These are phyloP conservation scores for Paramecium caudatum DNA, from an alignment of 73 alveolate species.

Conservation along the genomic window DNA sequence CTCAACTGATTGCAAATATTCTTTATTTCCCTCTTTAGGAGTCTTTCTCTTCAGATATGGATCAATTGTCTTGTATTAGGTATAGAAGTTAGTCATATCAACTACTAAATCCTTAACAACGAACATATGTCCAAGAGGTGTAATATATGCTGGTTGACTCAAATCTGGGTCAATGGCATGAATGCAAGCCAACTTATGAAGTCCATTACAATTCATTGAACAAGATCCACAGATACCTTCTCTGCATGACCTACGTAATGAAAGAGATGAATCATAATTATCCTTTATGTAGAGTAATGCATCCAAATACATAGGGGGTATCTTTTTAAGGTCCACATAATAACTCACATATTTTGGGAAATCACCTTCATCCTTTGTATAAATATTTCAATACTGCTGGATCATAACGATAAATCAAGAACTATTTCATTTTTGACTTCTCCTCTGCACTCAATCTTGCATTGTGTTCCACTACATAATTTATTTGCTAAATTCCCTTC, in stretches of 20 bases:
- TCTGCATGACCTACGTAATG: constrained; percentile 96
- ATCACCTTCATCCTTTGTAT: constrained; percentile 66
- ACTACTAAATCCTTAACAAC: constrained; percentile 96
- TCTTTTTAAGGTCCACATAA: constrained; percentile 87
- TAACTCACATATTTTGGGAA: constrained; percentile 87
- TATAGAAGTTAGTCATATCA: constrained; percentile 97
- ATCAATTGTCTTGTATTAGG: constrained; percentile 96
- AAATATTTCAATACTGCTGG: constrained; percentile 74
- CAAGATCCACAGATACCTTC: constrained; percentile 99
- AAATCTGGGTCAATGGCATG: constrained; percentile 82
- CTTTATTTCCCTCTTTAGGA: constrained; percentile 91
- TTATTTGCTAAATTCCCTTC: constrained; percentile 73
- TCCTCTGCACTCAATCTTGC: constrained; percentile 71
- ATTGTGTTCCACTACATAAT: constrained; percentile 78
- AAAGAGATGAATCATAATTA: constrained; percentile 94
- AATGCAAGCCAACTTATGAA: constrained; percentile 95
- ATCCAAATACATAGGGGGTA: constrained; percentile 96
- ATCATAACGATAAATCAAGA: constrained; percentile 77
- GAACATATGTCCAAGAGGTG: constrained; percentile 95
- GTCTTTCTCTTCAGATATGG: constrained; percentile 97
- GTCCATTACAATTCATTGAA: constrained; percentile 97
- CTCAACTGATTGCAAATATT: constrained; percentile 92
- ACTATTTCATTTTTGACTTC: constrained; percentile 71
- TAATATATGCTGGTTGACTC: constrained; percentile 82
- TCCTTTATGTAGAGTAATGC: constrained; percentile 93